Evolutionary conservation across 108 stramenopile species (phyloP), one percentile per base, ranked within the genome.

Genomic region (Cylindrotheca fusiformis): DNA sequence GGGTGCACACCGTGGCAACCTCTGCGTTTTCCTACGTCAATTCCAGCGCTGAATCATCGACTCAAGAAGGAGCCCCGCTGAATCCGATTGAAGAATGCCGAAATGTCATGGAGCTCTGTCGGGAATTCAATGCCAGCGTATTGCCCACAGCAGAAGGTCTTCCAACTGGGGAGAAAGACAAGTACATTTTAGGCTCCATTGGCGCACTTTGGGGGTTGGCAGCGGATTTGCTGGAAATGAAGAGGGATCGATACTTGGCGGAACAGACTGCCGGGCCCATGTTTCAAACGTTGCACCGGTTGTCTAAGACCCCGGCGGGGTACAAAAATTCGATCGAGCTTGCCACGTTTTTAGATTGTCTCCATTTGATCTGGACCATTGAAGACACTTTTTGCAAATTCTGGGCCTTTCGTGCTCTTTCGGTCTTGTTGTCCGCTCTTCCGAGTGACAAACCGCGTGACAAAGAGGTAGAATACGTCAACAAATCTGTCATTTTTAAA

Each of bases 61-160:
- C 55, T 6, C 48, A 68, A 22, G 65, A 65, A 32, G 71, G 67
- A 22, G 63, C 48, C 23, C 60, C 53, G 2, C 30, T 80, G 32
- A 62, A 75, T 55, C 59, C 77, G 17, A 63, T 78, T 32, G 65
- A 82, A 27, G 78, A 83, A 53, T 74, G 76, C 48, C 63, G 60
- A 2, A 60, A 48, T 22, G 68, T 80, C 1, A 47, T 82, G 6
- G 78, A 82, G 41, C 58, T 73, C 19, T 83, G 82, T 65, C 75
- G 72, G 22, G 82, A 80, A 52, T 87, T 87, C 71, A 83, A 81
- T 69, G 76, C 82, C 3, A 87, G 76, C 56, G 79, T 87, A n/a
- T 60, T 69, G 31, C 78, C 78, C 3, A 68, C 65, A 1, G 76
- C 61, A 25, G 79, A 76, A 26, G 81, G 77, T 10, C 41, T 83